Base-by-base conservation (phyloP, 1,284 basidiomycete genomes). In the Mycena sp. region DNA sequence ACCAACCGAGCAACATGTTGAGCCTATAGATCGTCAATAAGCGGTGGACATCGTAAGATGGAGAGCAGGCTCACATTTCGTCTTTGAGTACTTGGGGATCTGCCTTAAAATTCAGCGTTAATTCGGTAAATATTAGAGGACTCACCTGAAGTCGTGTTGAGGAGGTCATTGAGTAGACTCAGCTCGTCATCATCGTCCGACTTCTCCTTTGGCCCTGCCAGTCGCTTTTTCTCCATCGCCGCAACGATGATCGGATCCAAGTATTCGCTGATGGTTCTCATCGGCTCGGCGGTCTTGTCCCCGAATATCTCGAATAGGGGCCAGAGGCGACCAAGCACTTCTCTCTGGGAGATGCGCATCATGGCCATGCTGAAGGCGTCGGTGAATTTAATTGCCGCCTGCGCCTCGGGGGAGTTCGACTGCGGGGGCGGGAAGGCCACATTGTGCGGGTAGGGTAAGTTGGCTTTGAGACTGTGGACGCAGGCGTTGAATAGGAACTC, bases 401-500 rank as follows among this genome's bases (percentile, higher is more conserved):
- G 45, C 48, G 45, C 44, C 23, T 44, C 40, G 29, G 38, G 28
- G 57, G 65, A 61, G 21, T 7, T 30, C 3, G 67, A 25, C 28
- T 41, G 64, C 43, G 46, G 56, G 60, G 14, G 67, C 67, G 30
- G 62, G 40, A 37, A 61, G 46, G 74, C 19, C 19, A 63, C 70
- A 46, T 80, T 79, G 68, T 77, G 74, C 0, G 84, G 81, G 61
- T 82, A 84, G 5, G 82, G 81, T 4, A 86, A 70, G 6, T 72
- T 74, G 1, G 77, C 77, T 3, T 74, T 73, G 30, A 87, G 78
- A 58, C 71, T 76, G 52, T 77, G 70, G 40, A 80, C 80, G 67
- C 74, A 82, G 58, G 75, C 69, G 12, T 81, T 81, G 60, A 87
- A 87, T 29, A 87, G 78, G 70, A 86, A 87, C 64, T 85, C 83